A percentile compares a stretch with the other conserved stretches of the same genome.
Evolutionary conservation across 768 basidiomycete species (phyloP).

Genomic region (Kondoa subrosea): DNA sequence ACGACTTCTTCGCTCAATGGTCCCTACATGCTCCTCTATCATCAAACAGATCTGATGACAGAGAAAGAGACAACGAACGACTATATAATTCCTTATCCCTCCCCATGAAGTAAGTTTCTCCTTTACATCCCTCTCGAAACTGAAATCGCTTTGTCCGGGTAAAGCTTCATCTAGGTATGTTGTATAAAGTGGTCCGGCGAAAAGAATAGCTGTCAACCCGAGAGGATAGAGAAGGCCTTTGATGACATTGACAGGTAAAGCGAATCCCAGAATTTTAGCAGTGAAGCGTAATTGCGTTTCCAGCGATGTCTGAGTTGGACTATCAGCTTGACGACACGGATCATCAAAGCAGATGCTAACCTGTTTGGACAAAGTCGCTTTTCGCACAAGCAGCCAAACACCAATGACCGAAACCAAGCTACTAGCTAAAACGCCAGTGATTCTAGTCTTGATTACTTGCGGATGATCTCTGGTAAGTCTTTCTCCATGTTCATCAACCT

Average conservation of each 20-base stretch:
- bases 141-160: conserved; percentile 23
- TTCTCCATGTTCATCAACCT: conserved; percentile 8
- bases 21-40: conserved; percentile 44
- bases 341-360: conserved; percentile 1
- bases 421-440: conserved; percentile 49
- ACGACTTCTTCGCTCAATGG: conserved; percentile 86
- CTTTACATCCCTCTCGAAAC: conserved; percentile 4
- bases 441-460: conserved; percentile 60
- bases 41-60: background rate
- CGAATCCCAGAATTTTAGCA: conserved; percentile 13
- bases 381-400: conserved; percentile 35
- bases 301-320: background rate
- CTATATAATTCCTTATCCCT: conserved; percentile 52
- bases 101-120: conserved; percentile 16
- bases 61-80: conserved; percentile 8
- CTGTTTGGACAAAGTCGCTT: conserved; percentile 4
- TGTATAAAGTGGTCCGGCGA: conserved; percentile 32
- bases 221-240: conserved; percentile 25
- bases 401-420: conserved; percentile 44
- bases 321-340: too few species aligned
- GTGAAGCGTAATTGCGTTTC: conserved; percentile 3
- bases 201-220: conserved; percentile 31
- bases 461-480: conserved; percentile 41
- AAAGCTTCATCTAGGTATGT: conserved; percentile 29
- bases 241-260: conserved; percentile 13